Evolutionary conservation across 1,139 yeast genomes (phyloP).

Genomic region (Kodamaea anthophila): DNA sequence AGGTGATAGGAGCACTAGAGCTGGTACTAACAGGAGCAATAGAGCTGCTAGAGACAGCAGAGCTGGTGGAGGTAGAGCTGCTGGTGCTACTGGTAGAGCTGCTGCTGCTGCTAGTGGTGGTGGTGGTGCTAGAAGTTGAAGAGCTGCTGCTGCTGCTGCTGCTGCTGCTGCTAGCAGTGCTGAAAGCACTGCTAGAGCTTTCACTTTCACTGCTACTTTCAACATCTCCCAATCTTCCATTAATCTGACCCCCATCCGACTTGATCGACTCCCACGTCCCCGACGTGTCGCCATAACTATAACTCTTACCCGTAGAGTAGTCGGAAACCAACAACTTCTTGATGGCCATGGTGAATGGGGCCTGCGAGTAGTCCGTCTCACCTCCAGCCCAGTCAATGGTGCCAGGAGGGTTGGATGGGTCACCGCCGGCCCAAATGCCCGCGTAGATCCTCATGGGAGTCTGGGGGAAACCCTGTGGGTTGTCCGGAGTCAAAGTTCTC

Average conservation of each 20-base stretch:
- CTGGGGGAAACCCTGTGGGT: slow-evolving; percentile 45
- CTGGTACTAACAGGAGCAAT: slow-evolving; percentile 3
- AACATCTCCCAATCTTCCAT: slow-evolving; percentile 52
- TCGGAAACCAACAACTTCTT: slow-evolving; percentile 25
- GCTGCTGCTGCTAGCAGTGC: slow-evolving; percentile 3
- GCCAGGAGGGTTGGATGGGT: slow-evolving; percentile 40
- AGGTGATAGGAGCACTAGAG: slow-evolving; percentile 6
- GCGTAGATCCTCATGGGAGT: slow-evolving; percentile 42
- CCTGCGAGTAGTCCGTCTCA: slow-evolving; percentile 24
- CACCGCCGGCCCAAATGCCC: slow-evolving; percentile 41
- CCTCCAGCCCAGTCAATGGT: slow-evolving; percentile 38
- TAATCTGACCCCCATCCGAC: slow-evolving; percentile 56
- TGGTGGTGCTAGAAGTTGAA: slow-evolving; percentile 5
- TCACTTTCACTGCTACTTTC: slow-evolving; percentile 20
- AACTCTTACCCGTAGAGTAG: slow-evolving; percentile 31
- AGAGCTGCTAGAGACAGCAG: slow-evolving; percentile 3
- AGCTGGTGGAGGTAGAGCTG: slow-evolving; percentile 5
- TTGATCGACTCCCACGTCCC: slow-evolving; percentile 67
- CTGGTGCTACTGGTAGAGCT: slow-evolving; percentile 4
- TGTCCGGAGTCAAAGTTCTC: slow-evolving; percentile 32
- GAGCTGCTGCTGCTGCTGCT: slow-evolving; percentile 5
- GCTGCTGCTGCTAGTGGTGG: slow-evolving; percentile 3
- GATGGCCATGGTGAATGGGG: slow-evolving; percentile 33
- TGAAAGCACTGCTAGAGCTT: slow-evolving; percentile 4
- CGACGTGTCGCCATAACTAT: slow-evolving; percentile 46